Evolutionary conservation across 208 protist genomes (phyloP), one percentile per base, ranked within the genome.

Genomic region (Crithidia expoeki): DNA sequence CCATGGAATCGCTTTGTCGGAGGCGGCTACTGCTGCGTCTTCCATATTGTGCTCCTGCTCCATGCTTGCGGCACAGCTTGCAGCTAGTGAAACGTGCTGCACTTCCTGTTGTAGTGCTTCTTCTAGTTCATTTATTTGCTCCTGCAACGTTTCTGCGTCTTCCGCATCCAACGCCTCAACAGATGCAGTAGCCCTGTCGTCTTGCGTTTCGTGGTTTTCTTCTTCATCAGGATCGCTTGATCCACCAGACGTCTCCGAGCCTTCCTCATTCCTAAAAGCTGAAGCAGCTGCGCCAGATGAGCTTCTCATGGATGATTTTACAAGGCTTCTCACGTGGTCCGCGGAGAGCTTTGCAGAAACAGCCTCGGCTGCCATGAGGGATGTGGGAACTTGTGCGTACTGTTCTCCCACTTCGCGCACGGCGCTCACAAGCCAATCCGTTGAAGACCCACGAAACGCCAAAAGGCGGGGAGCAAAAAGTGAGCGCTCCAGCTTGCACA

Each of bases 391-490:
- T 23, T 72, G 44, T 33, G 47, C 57, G 17, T 44, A 51, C 12
- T 70, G 40, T 11, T 50, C 62, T 0, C 63, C 76, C 3, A 78
- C 81, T 16, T 85, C 81, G 10, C 61, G 68, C 27, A 85, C 67
- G 10, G 78, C 81, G 17, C 55, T 38, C 25, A 36, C 28, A 30
- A 90, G 40, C 85, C 85, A 90, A 42, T 71, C 76, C 0, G 68
- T 75, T 6, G 72, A 71, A 6, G 73, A 57, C 21, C 79, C 68
- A 16, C 70, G 72, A 51, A 74, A 83, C 34, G 52, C 27, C 17
- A 55, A 3, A 4, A 71, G 25, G 34, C 61, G 63, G 4, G 70
- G 76, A n/a, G 36, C 42, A 40, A 81, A 81, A 25, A 81, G 71
- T 2, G 9, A 44, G 3, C 53, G 16, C 66, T 76, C 71, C 10